Percentiles rank a stretch among this genome's conserved stretches.
These are phyloP conservation scores for Neolentinus lepideus DNA, from an alignment of 1,284 basidiomycete genomes.

Conservation along the genomic window DNA sequence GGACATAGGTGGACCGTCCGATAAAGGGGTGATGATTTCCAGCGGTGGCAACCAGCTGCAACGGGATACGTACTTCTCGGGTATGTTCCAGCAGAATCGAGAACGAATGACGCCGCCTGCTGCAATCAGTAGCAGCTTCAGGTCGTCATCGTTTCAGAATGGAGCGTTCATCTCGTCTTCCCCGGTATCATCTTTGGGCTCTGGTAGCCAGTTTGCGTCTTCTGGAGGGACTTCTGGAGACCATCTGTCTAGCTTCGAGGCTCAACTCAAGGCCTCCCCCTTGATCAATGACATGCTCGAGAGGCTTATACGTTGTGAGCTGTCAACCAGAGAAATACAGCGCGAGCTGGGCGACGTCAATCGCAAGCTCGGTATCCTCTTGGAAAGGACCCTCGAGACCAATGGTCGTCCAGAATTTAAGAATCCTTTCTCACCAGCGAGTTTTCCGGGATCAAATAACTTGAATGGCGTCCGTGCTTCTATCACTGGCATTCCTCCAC, in stretches of 20 bases:
- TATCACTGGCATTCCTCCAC: slow-evolving; percentile 55
- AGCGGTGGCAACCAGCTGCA: slow-evolving; percentile 12
- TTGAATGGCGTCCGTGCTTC: slow-evolving; percentile 49
- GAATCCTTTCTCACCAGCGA: slow-evolving; percentile 58
- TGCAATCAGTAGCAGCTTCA: slow-evolving; percentile 30
- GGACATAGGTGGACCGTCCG: slow-evolving; percentile 21
- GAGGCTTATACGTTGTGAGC: slow-evolving; percentile 67
- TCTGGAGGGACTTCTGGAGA: slow-evolving; percentile 27
- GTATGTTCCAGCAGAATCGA: slow-evolving; percentile 7
- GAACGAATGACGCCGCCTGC: slow-evolving; percentile 34
- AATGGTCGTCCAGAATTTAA: slow-evolving; percentile 62
- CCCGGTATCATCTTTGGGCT: slow-evolving; percentile 71
- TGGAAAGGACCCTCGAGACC: slow-evolving; percentile 52
- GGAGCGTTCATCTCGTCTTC: slow-evolving; percentile 50
- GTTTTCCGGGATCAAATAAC: slow-evolving; percentile 8
- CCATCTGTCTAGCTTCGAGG: slow-evolving; percentile 46
- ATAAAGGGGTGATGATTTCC: slow-evolving; percentile 5
- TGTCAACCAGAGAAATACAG: slow-evolving; percentile 64
- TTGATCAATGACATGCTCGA: slow-evolving; percentile 72
- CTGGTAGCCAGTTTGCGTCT: slow-evolving; percentile 53
- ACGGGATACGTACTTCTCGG: slow-evolving; percentile 2
- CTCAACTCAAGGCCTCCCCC: slow-evolving; percentile 66
- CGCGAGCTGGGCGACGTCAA: slow-evolving; percentile 68
- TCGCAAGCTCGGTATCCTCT: slow-evolving; percentile 68
- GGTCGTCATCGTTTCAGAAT: slow-evolving; percentile 22